Evolutionary conservation across 2,329 filamentous ascomycete genomes (phyloP), one percentile per base, ranked within the genome.

Genomic region (Colletotrichum caudatum): DNA sequence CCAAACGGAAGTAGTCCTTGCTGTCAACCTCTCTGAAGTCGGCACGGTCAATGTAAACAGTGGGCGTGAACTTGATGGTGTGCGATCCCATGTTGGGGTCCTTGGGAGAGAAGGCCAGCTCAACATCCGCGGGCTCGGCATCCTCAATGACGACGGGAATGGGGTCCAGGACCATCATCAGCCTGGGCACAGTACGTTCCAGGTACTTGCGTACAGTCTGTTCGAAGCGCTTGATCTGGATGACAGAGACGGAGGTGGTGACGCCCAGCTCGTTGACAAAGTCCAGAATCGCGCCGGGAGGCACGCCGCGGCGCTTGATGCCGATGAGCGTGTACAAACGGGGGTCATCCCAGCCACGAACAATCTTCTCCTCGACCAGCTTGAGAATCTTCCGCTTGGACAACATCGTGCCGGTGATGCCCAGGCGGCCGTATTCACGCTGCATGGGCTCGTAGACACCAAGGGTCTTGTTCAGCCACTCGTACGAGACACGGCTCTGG

Each of bases 201-300:
- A 98, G 90, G 79, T 97, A 97, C 74, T 91, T 91, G 29, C 95
- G 91, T 72, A 98, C 90, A 0, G 90, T 91, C 78, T 95, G 91
- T 78, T 98, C 95, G 73, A 98, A 94, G n/a, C 92, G 91, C 68
- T 87, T 83, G 58, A 94, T 91, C 79, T 95, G 90, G 76, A 97
- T 97, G 74, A 93, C 90, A 4, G 92, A 93, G 64, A 90, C 89
- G 50, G 91, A 88, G 46, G 94, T 97, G 0, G 95, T 97, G 50
- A 98, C 94, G 41, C 95, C 95, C 26, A 98, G 90, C 81, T 97
- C 94, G 75, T 94, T 94, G 71, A 98, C 91, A 77, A 98, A 98
- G 66, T 93, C 92, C 69, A 97, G 89, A 72, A 98, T 93, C 1
- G 94, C 95, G 33, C 93, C 93, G 0, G 95, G 94, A 0, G 95